Conservation (phyloP, 345 rosid genomes). For the Conringia planisiliqua region DNA sequence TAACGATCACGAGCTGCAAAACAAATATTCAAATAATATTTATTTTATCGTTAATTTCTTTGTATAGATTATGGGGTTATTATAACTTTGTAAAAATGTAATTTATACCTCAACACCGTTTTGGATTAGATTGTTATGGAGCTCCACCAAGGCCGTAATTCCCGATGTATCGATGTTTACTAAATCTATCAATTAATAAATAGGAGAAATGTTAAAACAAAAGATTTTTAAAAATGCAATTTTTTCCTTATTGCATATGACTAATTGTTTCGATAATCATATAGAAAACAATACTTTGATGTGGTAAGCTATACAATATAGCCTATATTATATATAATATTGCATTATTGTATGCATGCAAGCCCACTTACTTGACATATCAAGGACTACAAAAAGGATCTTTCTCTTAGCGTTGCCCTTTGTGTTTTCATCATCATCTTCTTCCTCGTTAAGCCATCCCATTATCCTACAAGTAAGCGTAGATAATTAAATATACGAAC, state of each 20-base stretch:
- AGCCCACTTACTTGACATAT: conserved; percentile 72
- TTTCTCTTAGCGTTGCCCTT: conserved; percentile 29
- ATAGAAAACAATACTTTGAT: background rate
- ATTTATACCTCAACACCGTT: conserved; percentile 58
- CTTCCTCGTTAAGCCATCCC: conserved; percentile 40
- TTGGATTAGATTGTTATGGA: conserved; percentile 46
- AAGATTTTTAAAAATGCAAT: background rate
- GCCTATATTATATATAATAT: background rate
- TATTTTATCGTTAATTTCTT: background rate
- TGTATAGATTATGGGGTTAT: background rate
- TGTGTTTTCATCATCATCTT: conserved; percentile 32
- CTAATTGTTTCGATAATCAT: background rate
- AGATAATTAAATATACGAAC: background rate
- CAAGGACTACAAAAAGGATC: conserved; percentile 61
- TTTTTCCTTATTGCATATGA: background rate
- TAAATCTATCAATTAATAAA: conserved; percentile 41
- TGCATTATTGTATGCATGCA: background rate
- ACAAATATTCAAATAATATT: background rate
- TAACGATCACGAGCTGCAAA: conserved; percentile 61
- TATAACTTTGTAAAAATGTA: background rate
- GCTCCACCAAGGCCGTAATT: conserved; percentile 65
- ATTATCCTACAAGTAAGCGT: conserved; percentile 47
- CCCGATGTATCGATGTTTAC: conserved; percentile 78
- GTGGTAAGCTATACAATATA: background rate
- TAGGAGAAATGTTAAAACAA: background rate